These are phyloP conservation scores for Exidia glandulosa DNA, from an alignment of 768 basidiomycete genomes.

Conservation along the genomic window DNA sequence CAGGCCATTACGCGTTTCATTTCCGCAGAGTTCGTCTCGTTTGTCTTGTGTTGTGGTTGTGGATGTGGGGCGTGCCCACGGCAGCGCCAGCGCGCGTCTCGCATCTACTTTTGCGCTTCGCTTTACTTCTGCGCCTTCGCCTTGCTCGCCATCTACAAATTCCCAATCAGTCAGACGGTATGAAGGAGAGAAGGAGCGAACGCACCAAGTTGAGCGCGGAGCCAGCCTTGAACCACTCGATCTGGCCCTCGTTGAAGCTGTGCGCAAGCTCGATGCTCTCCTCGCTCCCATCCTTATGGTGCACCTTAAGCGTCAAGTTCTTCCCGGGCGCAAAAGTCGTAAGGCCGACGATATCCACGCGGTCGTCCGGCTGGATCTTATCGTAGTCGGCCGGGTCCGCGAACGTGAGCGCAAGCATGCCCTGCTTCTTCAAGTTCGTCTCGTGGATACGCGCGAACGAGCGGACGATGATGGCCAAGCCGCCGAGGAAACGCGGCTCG, in stretches of 20 bases:
- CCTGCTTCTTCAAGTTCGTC: slow-evolving; percentile 99
- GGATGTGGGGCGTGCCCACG: not conserved
- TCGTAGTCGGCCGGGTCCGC: slow-evolving; percentile 89
- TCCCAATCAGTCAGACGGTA: not conserved
- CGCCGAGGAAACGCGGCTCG: slow-evolving; percentile 90
- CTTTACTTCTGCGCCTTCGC: not conserved
- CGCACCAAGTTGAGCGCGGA: slow-evolving; percentile 78
- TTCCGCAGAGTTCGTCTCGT: not conserved
- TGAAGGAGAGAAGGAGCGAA: not conserved
- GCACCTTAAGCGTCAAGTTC: slow-evolving; percentile 71
- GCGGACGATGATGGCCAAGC: slow-evolving; percentile 89
- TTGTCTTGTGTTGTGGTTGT: too few species aligned
- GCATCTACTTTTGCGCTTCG: not conserved
- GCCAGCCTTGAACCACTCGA: slow-evolving; percentile 98
- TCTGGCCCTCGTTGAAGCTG: slow-evolving; percentile 95
- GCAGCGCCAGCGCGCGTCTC: not conserved
- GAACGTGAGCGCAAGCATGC: slow-evolving; percentile 95
- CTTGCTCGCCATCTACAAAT: not conserved
- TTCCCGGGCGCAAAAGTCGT: slow-evolving; percentile 85
- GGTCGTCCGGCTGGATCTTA: slow-evolving; percentile 78
- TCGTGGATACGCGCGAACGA: slow-evolving; percentile 98
- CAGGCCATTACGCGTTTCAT: not conserved
- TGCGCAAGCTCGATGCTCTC: slow-evolving; percentile 78
- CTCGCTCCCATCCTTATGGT: slow-evolving; percentile 71
- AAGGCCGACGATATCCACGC: slow-evolving; percentile 80